Evolutionary conservation across 1,284 basidiomycete genomes (phyloP), one percentile per base, ranked within the genome.

Genomic region (Rhodofomes roseus): DNA sequence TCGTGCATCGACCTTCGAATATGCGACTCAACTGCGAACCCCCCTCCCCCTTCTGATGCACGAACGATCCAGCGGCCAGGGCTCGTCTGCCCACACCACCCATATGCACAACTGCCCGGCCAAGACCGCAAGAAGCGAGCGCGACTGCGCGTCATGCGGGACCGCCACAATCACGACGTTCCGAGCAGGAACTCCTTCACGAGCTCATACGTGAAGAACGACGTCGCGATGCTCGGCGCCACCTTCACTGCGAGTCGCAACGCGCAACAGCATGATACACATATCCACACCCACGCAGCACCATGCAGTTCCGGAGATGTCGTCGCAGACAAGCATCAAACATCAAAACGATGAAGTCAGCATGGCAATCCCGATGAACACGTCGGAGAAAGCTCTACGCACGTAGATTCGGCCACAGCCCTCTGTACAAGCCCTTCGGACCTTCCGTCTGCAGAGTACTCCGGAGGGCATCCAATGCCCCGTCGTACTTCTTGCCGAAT

Each of bases 321-420:
- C 40, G n/a, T 46, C 23, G 54, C 31, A 48, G 46, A 25, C 46
- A 27, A 29, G 46, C 46, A 48, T 48, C 46, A 48, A 27, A 16
- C 46, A 48, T 48, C 46, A 48, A 29, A 48, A 44, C 43, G 43
- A 44, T 44, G 22, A 23, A 48, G 31, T 44, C 22, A 56, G 31
- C 54, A 43, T 36, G 54, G 37, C 60, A 57, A 20, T 18, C n/a
- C 44, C 25, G n/a, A 18, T 23, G 3, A 12, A 25, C 31, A 53
- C 31, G 31, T 27, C 18, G 23, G 34, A 37, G 22, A 55, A 39
- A 36, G 55, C 54, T 43, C 57, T 31, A 89, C 87, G 81, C 81
- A 89, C 95, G 81, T 62, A 98, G 77, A 74, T 98, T 98, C 12
- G 95, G 94, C 85, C 92, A 92, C 48, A 98, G 77, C 6, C 95